Evolutionary conservation across 805 yeast species (phyloP), one percentile per base, ranked within the genome.

Genomic region (Yarrowia sp.): DNA sequence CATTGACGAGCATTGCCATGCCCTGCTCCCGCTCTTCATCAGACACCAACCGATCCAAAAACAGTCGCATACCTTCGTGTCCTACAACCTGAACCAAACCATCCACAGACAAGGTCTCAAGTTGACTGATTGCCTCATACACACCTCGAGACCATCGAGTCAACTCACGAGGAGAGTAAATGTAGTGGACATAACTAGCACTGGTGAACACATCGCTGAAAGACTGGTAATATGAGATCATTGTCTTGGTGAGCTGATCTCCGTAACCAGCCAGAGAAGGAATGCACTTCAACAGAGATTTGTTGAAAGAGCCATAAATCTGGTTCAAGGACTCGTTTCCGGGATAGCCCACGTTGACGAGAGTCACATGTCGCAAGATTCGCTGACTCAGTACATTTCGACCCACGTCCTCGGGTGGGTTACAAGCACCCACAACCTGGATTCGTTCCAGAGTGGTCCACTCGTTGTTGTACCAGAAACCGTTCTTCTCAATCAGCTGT

Each of bases 391-490:
- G 71, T 2, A 72, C 72, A 11, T 81, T 77, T 67, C 98, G 80
- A 0, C 97, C 97, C 3, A 85, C 83, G 74, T 89, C 96, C 0
- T 86, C 80, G 0, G 97, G 87, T 0, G 97, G 95, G 71, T 93
- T 93, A 73, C 98, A 93, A 0, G 98, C 98, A 9, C 96, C 98
- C n/a, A 92, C 95, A 76, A 93, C 81, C 71, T 89, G 96, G 28
- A 93, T 79, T 51, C 85, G 81, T 17, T 80, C 77, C 9, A 91
- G 66, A 0, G 77, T 68, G 1, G 92, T 84, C 96, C 97, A 93
- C 26, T 80, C 79, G 52, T 80, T 78, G 30, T 83, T 84, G 11
- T 75, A 70, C 95, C 96, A 91, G 71, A 91, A 93, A 0, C 98
- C 97, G 0, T 78, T 73, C 21, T 82, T 81, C 68, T 88, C 93